A percentile compares a stretch with the other conserved stretches of the same genome.
Evolutionary conservation across 257 asterid species (phyloP).

Genomic region (Cruciata laevipes): DNA sequence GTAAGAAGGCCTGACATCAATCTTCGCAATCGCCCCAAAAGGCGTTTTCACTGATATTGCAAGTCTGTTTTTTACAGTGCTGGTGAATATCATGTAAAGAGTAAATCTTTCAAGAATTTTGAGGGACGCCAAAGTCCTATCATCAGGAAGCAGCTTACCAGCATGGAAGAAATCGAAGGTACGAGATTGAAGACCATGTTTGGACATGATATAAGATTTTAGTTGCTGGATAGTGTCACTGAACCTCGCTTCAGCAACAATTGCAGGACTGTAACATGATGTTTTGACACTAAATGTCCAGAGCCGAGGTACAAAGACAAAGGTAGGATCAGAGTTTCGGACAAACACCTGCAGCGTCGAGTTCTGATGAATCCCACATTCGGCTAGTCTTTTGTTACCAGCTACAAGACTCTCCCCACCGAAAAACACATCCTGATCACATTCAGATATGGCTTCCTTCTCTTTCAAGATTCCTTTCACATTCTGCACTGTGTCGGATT

Average conservation of each 20-base stretch:
- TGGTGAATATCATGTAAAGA: conserved; percentile 16
- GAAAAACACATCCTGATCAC: conserved; percentile 18
- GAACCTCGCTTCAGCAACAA: conserved; percentile 14
- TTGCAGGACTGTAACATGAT: not conserved
- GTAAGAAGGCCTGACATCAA: conserved; percentile 13
- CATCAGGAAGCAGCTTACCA: conserved; percentile 22
- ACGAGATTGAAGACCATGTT: conserved; percentile 5
- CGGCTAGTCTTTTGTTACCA: conserved; percentile 16
- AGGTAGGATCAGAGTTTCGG: not conserved
- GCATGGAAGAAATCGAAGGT: conserved; percentile 15
- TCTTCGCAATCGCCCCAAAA: conserved; percentile 10
- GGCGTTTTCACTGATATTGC: conserved; percentile 15
- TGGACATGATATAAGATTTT: conserved; percentile 12
- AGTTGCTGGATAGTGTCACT: conserved; percentile 20
- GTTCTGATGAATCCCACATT: conserved; percentile 14
- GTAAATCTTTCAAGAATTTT: conserved; percentile 7
- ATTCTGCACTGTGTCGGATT: conserved; percentile 16
- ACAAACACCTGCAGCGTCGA: conserved; percentile 19
- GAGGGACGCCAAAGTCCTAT: conserved; percentile 17
- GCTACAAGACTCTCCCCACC: conserved; percentile 2
- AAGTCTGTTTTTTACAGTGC: conserved; percentile 4
- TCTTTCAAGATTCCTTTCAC: conserved; percentile 18
- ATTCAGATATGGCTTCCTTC: conserved; percentile 24
- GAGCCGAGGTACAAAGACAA: no score
- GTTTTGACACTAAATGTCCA: conserved; percentile 4